Base-by-base conservation (phyloP, 306 rosid genomes). In the Acacia melanoxylon region DNA sequence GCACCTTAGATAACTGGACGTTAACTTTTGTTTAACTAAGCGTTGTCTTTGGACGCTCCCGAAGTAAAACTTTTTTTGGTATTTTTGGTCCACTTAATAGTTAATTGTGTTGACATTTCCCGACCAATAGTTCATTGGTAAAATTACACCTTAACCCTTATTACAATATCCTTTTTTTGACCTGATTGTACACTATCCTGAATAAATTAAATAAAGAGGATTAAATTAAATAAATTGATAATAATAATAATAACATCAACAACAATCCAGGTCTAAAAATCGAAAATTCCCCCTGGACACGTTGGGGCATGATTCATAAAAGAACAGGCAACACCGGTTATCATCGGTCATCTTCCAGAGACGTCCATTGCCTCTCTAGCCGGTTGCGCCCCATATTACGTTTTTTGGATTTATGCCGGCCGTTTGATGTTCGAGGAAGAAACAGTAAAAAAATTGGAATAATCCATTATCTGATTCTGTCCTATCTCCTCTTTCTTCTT, bases 331-430 rank as follows among this genome's bases (percentile, higher is more conserved):
- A 22, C 16, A 79, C 82, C 82, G 82, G 59, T 70, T 54, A 54
- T 79, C 70, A 40, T 68, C 82, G 82, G 82, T 79, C 56, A 69
- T 17, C 68, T 37, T 56, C 76, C 59, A 62, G 44, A 61, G 56
- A 56, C 37, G 19, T 51, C 82, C n/a, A 44, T 63, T 12, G 22
- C 22, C 22, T 2, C 58, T 51, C 58, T 24, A 44, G 40, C 76
- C 59, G 59, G 41, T 72, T 6, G 59, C 41, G 7, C 25, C 77
- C 15, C 41, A 37, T 1, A 9, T 78, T 24, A 5, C 5, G 24
- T 85, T 24, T 51, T 76, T 83, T 72, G 35, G 27, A 72, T 44
- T 46, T 72, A 11, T 68, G 87, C 85, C 85, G 83, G 85, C 87
- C 46, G 70, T 54, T 41, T 31, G 63, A 82, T 58, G 29, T 69